A percentile compares a stretch with the other conserved stretches of the same genome.
Evolutionary conservation across 2,329 filamentous ascomycete genomes (phyloP).

Genomic region (Pseudogymnoascus sp.): DNA sequence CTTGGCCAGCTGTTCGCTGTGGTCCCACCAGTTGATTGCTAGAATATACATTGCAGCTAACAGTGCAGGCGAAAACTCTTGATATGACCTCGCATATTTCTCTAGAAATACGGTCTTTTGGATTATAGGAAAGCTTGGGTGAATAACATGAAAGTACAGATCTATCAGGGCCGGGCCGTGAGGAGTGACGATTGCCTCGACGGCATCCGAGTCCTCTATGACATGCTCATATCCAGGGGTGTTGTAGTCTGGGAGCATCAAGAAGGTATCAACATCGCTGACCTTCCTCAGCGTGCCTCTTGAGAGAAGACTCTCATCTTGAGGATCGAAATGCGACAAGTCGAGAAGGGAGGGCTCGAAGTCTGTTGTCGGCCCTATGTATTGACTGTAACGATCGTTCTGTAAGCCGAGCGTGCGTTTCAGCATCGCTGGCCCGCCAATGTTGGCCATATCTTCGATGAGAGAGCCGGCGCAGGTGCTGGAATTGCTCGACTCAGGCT

Average conservation of each 20-base stretch:
- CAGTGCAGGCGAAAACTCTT: conserved; percentile 68
- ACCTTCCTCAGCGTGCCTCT: conserved; percentile 67
- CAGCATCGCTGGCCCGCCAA: conserved; percentile 58
- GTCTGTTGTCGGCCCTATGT: conserved; percentile 76
- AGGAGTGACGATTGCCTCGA: conserved; percentile 69
- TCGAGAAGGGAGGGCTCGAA: conserved; percentile 80
- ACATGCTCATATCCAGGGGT: conserved; percentile 68
- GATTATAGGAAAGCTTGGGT: conserved; percentile 75
- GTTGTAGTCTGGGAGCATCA: conserved; percentile 68
- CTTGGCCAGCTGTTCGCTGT: conserved; percentile 59
- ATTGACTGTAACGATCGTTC: conserved; percentile 71
- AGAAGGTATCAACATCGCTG: conserved; percentile 70
- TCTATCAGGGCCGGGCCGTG: conserved; percentile 73
- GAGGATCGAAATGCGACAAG: conserved; percentile 70
- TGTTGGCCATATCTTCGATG: conserved; percentile 65
- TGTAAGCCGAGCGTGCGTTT: conserved; percentile 70
- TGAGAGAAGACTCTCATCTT: conserved; percentile 71
- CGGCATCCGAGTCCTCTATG: conserved; percentile 59
- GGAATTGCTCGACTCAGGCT: conserved; percentile 52
- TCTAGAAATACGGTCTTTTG: conserved; percentile 76
- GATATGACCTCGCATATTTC: conserved; percentile 66
- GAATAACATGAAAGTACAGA: conserved; percentile 74
- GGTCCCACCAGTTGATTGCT: conserved; percentile 82
- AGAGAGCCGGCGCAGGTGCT: conserved; percentile 58
- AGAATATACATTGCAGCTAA: conserved; percentile 78